These are phyloP conservation scores for Chytridium lagenaria DNA, from an alignment of 371 early-diverging fungal genomes.

Conservation along the genomic window DNA sequence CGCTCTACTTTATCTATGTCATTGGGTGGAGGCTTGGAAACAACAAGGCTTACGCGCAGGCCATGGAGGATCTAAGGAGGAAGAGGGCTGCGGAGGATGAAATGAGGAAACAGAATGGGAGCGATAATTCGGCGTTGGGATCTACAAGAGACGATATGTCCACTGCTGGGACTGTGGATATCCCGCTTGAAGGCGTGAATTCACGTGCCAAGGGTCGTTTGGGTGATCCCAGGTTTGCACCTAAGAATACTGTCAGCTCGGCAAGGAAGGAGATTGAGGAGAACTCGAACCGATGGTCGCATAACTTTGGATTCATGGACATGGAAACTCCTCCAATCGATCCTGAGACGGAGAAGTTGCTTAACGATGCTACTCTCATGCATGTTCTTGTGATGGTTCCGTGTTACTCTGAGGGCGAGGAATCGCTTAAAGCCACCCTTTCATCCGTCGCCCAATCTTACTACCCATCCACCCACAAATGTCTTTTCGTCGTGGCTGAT, in stretches of 20 bases:
- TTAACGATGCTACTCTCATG: constrained; percentile 73
- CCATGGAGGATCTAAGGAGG: constrained; percentile 36
- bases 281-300: constrained; percentile 21
- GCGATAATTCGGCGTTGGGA: constrained; percentile 12
- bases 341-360: constrained; percentile 33
- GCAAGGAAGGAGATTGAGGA: constrained; percentile 14
- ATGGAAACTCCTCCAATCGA: constrained; percentile 36
- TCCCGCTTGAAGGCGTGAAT: constrained; percentile 10
- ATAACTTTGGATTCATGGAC: constrained; percentile 42
- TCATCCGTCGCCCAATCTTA: constrained; percentile 88
- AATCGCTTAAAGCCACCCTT: constrained; percentile 86
- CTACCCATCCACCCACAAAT: constrained; percentile 87
- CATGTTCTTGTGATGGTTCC: constrained; percentile 70
- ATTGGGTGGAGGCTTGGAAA: constrained; percentile 46
- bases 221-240: constrained; percentile 20
- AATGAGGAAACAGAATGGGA: not conserved
- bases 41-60: constrained; percentile 28
- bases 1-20: constrained; percentile 45
- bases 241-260: not conserved
- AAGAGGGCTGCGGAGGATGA: constrained; percentile 11
- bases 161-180: constrained; percentile 14
- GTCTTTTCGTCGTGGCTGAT: constrained; percentile 52
- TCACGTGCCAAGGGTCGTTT: not conserved
- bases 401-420: constrained; percentile 60
- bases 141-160: not conserved